These are phyloP conservation scores for Corylus avellana DNA, from an alignment of 306 rosid species.

Conservation along the genomic window DNA sequence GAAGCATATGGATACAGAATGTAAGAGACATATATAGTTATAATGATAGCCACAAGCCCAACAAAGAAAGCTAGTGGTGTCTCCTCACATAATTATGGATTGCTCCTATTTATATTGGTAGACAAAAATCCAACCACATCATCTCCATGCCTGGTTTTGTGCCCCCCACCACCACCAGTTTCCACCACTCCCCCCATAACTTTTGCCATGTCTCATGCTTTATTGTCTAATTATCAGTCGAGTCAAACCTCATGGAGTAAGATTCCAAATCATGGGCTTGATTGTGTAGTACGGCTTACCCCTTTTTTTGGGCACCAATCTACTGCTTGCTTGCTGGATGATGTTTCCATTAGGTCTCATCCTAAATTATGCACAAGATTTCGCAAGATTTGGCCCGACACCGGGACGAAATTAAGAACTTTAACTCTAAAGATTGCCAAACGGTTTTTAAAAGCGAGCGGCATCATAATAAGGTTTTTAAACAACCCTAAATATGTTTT, in stretches of 20 bases:
- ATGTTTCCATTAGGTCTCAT: background rate
- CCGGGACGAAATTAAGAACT: too few relatives aligned
- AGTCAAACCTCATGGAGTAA: background rate
- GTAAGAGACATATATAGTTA: conserved; percentile 20
- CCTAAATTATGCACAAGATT: conserved; percentile 11
- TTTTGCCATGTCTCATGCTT: conserved; percentile 19
- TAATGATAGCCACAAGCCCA: conserved; percentile 13
- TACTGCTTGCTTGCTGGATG: background rate
- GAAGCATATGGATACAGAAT: background rate
- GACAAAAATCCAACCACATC: conserved; percentile 23
- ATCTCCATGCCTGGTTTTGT: background rate
- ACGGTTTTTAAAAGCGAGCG: too few relatives aligned
- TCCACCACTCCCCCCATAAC: conserved; percentile 17
- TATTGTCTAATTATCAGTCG: conserved; percentile 12
- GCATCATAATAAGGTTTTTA: too few relatives aligned
- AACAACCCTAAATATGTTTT: too few relatives aligned
- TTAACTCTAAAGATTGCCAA: too few relatives aligned
- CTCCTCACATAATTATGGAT: conserved; percentile 7
- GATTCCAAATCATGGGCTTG: background rate
- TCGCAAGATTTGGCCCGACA: conserved; percentile 21
- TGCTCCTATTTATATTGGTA: background rate
- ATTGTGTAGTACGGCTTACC: background rate
- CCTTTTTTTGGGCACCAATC: background rate
- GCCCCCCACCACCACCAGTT: background rate
- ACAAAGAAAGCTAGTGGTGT: conserved; percentile 28